Base-by-base conservation (phyloP, 257 asterid species). In the Solanum lycopersicoides region DNA sequence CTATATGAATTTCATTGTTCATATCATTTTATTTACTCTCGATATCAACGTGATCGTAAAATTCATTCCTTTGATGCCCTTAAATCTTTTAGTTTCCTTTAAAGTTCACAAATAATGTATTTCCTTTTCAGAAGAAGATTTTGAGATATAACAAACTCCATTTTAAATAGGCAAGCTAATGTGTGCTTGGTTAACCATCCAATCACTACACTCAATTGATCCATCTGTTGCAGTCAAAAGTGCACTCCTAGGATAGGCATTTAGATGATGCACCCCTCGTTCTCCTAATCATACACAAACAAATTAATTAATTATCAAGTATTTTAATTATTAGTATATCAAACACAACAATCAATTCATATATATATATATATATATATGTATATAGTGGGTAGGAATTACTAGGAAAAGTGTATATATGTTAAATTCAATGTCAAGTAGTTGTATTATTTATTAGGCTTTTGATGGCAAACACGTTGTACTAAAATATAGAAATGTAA, bases 51-150 rank as follows among this genome's bases (percentile, higher is more conserved):
- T 37, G 86, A 83, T 63, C 3, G 23, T 66, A 4, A 83, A 23
- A 83, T 37, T 28, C 56, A 75, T 75, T 23, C 12, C 71, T 60
- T 60, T 37, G 60, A 83, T 60, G 16, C 45, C 37, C 37, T 14
- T 83, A 14, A 3, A 44, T 44, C 20, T 41, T 25, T 8, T 25
- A 25, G n/a, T 77, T 77, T 77, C 83, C 83, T 42, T 13, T 3
- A 39, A 71, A 21, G 60, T 16, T 23, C 8, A 28, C 20, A 7
- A 34, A 42, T 69, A 84, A 75, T 23, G 87, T 18, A 88, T 44
- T 73, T 86, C 90, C 5, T 83, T 87, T 20, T 86, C 91, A 0
- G 91, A 82, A 44, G 92, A 88, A 35, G 91, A 90, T 30, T 87
- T 88, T 37, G 39, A 37, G 39, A 37, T 37, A 37, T 37, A 37